These are phyloP conservation scores for Lomentospora prolificans DNA, from an alignment of 2,329 filamentous ascomycete genomes.

Conservation along the genomic window DNA sequence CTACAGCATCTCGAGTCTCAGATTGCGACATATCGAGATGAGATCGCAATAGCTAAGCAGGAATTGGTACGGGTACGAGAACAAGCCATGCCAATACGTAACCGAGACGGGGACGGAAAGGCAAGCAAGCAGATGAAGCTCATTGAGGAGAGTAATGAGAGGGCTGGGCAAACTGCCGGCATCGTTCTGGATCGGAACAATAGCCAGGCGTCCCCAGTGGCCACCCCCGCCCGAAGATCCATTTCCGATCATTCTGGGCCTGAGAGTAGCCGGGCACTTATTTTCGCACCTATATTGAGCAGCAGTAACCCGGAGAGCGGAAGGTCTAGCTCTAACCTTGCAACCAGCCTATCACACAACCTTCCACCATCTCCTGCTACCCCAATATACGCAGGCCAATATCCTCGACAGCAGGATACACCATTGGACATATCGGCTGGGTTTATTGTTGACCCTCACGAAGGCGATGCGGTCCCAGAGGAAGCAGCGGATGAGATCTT, in stretches of 20 bases:
- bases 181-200: no score
- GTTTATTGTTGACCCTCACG: constrained; percentile 12
- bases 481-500: not conserved
- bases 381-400: not conserved
- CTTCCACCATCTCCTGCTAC: not conserved
- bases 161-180: no score
- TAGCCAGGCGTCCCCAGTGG: not conserved
- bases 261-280: no score
- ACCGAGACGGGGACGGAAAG: not conserved
- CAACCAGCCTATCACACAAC: not conserved
- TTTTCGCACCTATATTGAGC: not conserved
- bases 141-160: not conserved
- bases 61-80: constrained; percentile 18
- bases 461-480: constrained; percentile 33
- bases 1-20: constrained; percentile 65
- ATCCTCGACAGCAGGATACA: not conserved
- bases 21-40: constrained; percentile 46
- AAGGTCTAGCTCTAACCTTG: not conserved
- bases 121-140: not conserved
- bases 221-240: not conserved
- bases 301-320: not conserved
- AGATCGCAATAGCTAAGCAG: constrained; percentile 48
- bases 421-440: not conserved
- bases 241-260: no score
- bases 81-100: constrained; percentile 44